Percentiles rank a stretch among this genome's conserved stretches.
Conservation (phyloP, 1,139 yeast species). For the Candida pseudoviswanathii region DNA sequence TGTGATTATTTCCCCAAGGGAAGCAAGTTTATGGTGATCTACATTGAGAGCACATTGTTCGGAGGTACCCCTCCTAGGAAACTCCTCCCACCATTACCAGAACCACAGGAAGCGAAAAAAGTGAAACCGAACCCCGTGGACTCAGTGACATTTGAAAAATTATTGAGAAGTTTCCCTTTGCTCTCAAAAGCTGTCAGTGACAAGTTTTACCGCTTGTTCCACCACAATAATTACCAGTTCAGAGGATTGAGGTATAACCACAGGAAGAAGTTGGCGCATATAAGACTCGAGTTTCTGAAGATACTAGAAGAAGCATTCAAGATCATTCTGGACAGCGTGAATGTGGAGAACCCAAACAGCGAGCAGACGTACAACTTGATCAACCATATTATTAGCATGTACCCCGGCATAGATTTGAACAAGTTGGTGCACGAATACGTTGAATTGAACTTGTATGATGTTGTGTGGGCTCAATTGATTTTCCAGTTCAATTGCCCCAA, state of each 20-base stretch:
- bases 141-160: constrained; percentile 40
- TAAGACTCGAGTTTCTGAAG: constrained; percentile 34
- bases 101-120: background rate
- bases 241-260: constrained; percentile 34
- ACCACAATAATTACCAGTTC: constrained; percentile 43
- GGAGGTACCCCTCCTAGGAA: constrained; percentile 29
- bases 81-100: constrained; percentile 5
- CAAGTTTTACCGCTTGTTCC: constrained; percentile 45
- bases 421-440: constrained; percentile 67
- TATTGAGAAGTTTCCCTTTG: constrained; percentile 49
- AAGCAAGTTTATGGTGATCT: constrained; percentile 53
- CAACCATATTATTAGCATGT: constrained; percentile 30
- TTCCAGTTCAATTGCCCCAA: constrained; percentile 39
- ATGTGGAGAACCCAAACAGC: constrained; percentile 37
- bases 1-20: constrained; percentile 51
- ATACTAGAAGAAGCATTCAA: constrained; percentile 41
- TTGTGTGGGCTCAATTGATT: constrained; percentile 57
- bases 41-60: constrained; percentile 52
- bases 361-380: constrained; percentile 38
- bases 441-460: constrained; percentile 66
- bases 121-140: constrained; percentile 9
- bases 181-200: constrained; percentile 50
- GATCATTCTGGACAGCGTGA: constrained; percentile 45
- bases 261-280: constrained; percentile 28
- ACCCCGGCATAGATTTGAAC: constrained; percentile 55